These are phyloP conservation scores for Macrophomina phaseolina DNA, from an alignment of 2,329 filamentous ascomycete species.

Conservation along the genomic window DNA sequence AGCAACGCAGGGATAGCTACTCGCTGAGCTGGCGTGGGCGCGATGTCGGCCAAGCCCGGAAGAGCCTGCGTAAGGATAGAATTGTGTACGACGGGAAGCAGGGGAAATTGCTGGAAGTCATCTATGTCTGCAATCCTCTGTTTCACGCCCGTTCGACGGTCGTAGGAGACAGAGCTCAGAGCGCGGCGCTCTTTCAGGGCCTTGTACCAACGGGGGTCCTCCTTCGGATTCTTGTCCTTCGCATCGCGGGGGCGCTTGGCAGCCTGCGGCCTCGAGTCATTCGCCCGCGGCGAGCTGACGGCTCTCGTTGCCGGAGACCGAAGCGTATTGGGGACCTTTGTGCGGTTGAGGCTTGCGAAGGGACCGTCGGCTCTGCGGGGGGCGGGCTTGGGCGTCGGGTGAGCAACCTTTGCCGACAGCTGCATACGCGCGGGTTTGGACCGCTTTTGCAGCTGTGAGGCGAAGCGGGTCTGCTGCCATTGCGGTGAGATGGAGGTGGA, in stretches of 20 bases:
- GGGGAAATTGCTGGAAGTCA: slow-evolving; percentile 79
- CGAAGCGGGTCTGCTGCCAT: slow-evolving; percentile 49
- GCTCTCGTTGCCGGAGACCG: slow-evolving; percentile 30
- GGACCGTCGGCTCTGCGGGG: slow-evolving; percentile 31
- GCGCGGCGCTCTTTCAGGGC: slow-evolving; percentile 93
- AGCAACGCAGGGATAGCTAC: slow-evolving; percentile 85
- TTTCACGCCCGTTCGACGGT: slow-evolving; percentile 67
- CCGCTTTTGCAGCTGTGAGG: slow-evolving; percentile 49
- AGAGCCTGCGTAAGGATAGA: slow-evolving; percentile 77
- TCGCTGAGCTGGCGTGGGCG: slow-evolving; percentile 80
- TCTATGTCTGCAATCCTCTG: slow-evolving; percentile 68
- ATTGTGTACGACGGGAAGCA: slow-evolving; percentile 73
- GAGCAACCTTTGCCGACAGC: slow-evolving; percentile 47
- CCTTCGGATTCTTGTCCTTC: not conserved
- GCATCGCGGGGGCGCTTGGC: not conserved
- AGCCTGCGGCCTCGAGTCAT: not conserved
- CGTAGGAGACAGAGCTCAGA: slow-evolving; percentile 77
- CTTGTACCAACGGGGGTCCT: slow-evolving; percentile 45
- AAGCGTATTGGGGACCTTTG: slow-evolving; percentile 36
- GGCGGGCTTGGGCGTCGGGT: slow-evolving; percentile 5
- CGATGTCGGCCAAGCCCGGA: slow-evolving; percentile 73
- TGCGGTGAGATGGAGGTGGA: slow-evolving; percentile 30
- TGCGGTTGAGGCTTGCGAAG: slow-evolving; percentile 42
- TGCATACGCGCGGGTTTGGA: slow-evolving; percentile 56
- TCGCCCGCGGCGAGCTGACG: not conserved